A percentile compares a stretch with the other conserved stretches of the same genome.
phyloP scores from a whole-genome alignment of 305 asterid genomes.

The Euphrasia arctica region DNA sequence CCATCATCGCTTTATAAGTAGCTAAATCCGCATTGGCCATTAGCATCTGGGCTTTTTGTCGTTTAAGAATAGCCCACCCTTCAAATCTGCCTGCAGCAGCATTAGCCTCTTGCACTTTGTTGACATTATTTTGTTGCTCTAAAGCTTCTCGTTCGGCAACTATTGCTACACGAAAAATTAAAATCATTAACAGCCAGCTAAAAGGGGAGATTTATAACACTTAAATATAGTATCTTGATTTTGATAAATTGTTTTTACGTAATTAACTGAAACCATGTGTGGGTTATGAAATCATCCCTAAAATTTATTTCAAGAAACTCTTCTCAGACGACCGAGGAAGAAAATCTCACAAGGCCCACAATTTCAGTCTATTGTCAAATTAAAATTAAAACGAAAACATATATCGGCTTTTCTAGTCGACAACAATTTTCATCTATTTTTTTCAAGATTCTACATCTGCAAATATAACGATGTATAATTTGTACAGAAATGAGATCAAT shows the following conservation, averaged over 20 bases:
- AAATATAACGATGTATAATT: background rate
- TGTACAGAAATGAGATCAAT: background rate
- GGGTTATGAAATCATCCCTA: too few relatives aligned
- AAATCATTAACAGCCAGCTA: background rate
- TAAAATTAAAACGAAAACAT: too few relatives aligned
- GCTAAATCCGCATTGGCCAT: constrained; percentile 86
- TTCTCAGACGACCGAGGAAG: too few relatives aligned
- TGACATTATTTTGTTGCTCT: constrained; percentile 40
- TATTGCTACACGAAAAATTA: constrained; percentile 33
- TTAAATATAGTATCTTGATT: background rate
- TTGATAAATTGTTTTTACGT: background rate
- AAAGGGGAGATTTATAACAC: background rate
- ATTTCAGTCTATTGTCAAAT: too few relatives aligned
- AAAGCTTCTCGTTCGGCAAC: constrained; percentile 45
- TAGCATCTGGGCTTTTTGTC: constrained; percentile 78
- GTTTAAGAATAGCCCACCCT: constrained; percentile 61
- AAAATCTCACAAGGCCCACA: too few relatives aligned
- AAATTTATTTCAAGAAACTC: too few relatives aligned
- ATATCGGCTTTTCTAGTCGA: too few relatives aligned
- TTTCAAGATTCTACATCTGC: background rate
- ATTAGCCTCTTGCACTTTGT: constrained; percentile 58
- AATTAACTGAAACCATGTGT: too few relatives aligned
- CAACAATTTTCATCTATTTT: background rate
- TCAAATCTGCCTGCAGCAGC: constrained; percentile 58
- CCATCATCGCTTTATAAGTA: constrained; percentile 81